Evolutionary conservation across 2,329 filamentous ascomycete species (phyloP), one percentile per base, ranked within the genome.

Genomic region (Sporothrix schenckii): DNA sequence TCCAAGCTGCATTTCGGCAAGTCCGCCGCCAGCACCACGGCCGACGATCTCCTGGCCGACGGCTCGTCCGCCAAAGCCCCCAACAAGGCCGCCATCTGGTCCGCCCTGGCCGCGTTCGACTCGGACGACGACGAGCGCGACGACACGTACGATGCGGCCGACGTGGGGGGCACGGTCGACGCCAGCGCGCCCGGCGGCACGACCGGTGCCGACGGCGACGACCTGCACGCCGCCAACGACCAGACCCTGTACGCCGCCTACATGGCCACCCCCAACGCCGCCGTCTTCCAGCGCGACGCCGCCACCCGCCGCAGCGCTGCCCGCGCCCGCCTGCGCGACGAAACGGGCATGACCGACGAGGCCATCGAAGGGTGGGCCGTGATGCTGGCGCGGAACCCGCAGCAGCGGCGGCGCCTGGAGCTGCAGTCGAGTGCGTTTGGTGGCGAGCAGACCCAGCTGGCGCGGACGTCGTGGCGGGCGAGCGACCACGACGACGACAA

Each of bases 121-220:
- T 91, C 90, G 0, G 94, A 98, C 75, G 95, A 98, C 74, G 95
- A 99, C 78, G 95, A 99, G 81, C 88, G 93, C 49, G 95, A 99
- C 79, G 95, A 99, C 78, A 98, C 94, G 0, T 99, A 99, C 77
- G 95, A 99, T 76, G 88, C 90, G 1, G 92, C 89, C 66, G 95
- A 98, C 77, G 93, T 98, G 2, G 95, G 95, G 49, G 94, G 94
- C 27, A 92, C 92, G 0, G 89, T 97, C 3, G 93, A 97, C 75
- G 83, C 86, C 6, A 84, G 88, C n/a, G 83, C 86, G 49, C 86
- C 88, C 67, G 58, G 13, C n/a, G 84, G 86, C 71, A 53, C 16
- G 11, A 84, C 86, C 71, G 83, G 86, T 5, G 84, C 87, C n/a
- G 84, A 85, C 52, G 86, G 88, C 66, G 76, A 78, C 52, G 78